A percentile compares a stretch with the other conserved stretches of the same genome.
Evolutionary conservation across 2,329 filamentous ascomycete species (phyloP).

Genomic region (Colletotrichum euphorbiae): DNA sequence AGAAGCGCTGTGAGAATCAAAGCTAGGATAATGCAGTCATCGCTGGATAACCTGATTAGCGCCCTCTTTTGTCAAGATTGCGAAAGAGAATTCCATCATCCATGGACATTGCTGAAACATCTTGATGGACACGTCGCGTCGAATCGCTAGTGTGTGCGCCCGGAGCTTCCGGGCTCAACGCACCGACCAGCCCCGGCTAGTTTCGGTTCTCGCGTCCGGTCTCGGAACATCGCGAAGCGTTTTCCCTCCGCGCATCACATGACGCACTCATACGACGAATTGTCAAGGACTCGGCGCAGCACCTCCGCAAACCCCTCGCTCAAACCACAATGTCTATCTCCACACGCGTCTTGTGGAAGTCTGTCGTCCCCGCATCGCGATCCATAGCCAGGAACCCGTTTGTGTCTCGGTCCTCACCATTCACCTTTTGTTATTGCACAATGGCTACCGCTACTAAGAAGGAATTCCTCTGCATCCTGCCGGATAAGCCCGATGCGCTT

Average conservation of each 20-base stretch:
- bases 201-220: conserved; percentile 10
- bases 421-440: conserved; percentile 18
- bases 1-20: no score
- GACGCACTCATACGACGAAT: not conserved
- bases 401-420: not conserved
- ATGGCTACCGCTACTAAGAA: conserved; percentile 34
- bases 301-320: conserved; percentile 1
- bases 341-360: conserved; percentile 12
- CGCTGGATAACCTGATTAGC: no score
- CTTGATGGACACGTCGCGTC: no score
- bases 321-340: conserved; percentile 27
- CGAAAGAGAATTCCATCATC: no score
- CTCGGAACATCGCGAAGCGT: not conserved
- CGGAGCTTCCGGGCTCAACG: conserved; percentile 1
- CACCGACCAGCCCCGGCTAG: conserved; percentile 9
- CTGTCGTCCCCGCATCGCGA: conserved; percentile 24
- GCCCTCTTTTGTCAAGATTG: no score
- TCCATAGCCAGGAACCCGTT: not conserved
- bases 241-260: not conserved
- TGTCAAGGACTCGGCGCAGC: not conserved
- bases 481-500: conserved; percentile 36
- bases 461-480: conserved; percentile 39
- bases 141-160: not conserved
- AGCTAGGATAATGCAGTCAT: no score
- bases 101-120: no score